Conservation (phyloP, 768 basidiomycete species). For the Psilocybe cubensis region DNA sequence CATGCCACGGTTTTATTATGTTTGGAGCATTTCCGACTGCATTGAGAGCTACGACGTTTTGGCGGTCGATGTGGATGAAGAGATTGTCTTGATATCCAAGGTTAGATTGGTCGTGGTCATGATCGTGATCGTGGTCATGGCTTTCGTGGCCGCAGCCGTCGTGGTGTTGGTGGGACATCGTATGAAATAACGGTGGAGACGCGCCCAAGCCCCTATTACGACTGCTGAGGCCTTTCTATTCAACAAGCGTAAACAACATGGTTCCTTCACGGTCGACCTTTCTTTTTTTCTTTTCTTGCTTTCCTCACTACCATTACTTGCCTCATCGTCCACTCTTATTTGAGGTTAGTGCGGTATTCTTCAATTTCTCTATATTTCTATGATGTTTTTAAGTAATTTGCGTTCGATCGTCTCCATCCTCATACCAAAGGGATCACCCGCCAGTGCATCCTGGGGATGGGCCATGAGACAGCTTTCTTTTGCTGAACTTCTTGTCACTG, state of each 20-base stretch:
- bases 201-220: neutral
- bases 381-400: slow-evolving; percentile 85
- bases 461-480: slow-evolving; percentile 70
- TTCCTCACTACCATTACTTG: neutral
- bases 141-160: slow-evolving; percentile 61
- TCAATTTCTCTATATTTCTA: neutral
- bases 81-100: slow-evolving; percentile 72
- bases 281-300: neutral
- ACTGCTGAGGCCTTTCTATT: neutral
- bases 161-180: slow-evolving; percentile 62
- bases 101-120: slow-evolving; percentile 53
- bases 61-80: slow-evolving; percentile 74
- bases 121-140: slow-evolving; percentile 62
- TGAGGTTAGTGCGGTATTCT: slow-evolving; percentile 18
- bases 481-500: slow-evolving; percentile 55
- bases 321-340: neutral
- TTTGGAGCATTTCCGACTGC: slow-evolving; percentile 50
- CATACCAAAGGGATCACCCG: slow-evolving; percentile 76
- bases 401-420: slow-evolving; percentile 72
- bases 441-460: slow-evolving; percentile 72
- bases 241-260: neutral
- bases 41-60: slow-evolving; percentile 84
- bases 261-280: neutral
- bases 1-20: slow-evolving; percentile 88
- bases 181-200: neutral